Evolutionary conservation across 768 basidiomycete genomes (phyloP).

Genomic region (Mycena capillaripes): DNA sequence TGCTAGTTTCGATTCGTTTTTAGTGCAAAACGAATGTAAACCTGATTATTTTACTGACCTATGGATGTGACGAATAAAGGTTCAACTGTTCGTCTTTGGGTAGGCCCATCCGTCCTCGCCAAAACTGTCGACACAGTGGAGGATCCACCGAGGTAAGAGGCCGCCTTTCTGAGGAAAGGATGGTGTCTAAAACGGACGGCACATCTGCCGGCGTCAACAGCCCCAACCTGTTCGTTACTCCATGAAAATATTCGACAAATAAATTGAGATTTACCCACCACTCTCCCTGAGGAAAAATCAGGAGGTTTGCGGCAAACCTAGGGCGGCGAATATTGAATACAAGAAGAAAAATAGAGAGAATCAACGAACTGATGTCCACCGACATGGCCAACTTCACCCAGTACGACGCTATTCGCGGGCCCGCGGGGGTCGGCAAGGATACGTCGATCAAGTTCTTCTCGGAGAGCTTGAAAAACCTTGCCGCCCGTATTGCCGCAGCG

Average conservation of each 20-base stretch:
- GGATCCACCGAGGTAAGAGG: constrained; percentile 46
- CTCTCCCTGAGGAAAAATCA: constrained; percentile 80
- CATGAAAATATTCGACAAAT: constrained; percentile 9
- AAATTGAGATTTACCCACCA: constrained; percentile 60
- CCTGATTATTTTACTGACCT: neutral
- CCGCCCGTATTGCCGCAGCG: constrained; percentile 80
- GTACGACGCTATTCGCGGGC: constrained; percentile 50
- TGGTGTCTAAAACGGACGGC: constrained; percentile 62
- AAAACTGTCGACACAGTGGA: constrained; percentile 63
- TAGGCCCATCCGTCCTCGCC: constrained; percentile 83
- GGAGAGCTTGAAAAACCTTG: constrained; percentile 66
- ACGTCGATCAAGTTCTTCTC: constrained; percentile 62
- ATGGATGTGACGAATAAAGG: constrained; percentile 38
- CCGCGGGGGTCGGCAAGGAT: constrained; percentile 45
- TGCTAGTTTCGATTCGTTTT: neutral
- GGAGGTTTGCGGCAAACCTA: constrained; percentile 78
- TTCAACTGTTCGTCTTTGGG: constrained; percentile 68
- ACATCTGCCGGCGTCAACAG: constrained; percentile 70
- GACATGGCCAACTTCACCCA: constrained; percentile 83
- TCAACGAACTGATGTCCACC: constrained; percentile 84
- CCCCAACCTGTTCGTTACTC: constrained; percentile 66
- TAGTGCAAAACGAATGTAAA: neutral
- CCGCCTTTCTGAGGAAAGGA: constrained; percentile 48
- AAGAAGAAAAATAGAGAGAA: neutral
- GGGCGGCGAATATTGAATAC: neutral